Evolutionary conservation across 2,329 filamentous ascomycete genomes (phyloP), one percentile per base, ranked within the genome.

Genomic region (Colletotrichum cordylinicola): DNA sequence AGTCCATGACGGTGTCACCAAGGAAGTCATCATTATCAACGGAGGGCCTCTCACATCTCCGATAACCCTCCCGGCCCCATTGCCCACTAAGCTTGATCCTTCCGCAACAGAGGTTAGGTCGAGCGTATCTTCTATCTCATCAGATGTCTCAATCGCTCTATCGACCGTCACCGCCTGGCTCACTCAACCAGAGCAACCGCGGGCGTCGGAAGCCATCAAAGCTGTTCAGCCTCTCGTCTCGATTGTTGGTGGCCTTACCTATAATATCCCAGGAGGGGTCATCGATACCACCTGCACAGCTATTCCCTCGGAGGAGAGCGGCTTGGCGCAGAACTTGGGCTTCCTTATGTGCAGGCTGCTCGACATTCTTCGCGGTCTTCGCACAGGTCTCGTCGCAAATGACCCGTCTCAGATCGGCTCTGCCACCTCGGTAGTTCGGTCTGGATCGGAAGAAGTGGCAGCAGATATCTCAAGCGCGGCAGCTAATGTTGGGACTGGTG

Each of bases 211-310:
- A 31, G 56, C 56, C 16, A 60, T 60, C 27, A 29, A 60, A 10
- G 56, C 56, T 31, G 16, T 60, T 1, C 13, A 31, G 16, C 27
- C 24, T 8, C 24, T 60, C 15, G 27, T 60, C 8, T 18, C 56
- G 0, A 29, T 12, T 10, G 8, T 60, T 18, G 56, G 27, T 6
- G 27, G 24, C 2, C 27, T 31, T 10, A 31, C 21, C 2, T 31
- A 27, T 5, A 27, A 29, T 29, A 6, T 60, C 1, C 55, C 55
- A 16, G 55, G 55, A 3, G 55, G 55, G 0, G 29, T 29, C 21
- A 58, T 29, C 0, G 3, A 21, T 0, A 29, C 52, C 0, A n/a
- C 0, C 0, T 27, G 52, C 12, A 1, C 18, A 15, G 52, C n/a
- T 15, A 1, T 2, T 2, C 2, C 10, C 15, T 56, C 21, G 0